These are phyloP conservation scores for Boletus tylopilopsis DNA, from an alignment of 768 basidiomycete genomes.

Conservation along the genomic window DNA sequence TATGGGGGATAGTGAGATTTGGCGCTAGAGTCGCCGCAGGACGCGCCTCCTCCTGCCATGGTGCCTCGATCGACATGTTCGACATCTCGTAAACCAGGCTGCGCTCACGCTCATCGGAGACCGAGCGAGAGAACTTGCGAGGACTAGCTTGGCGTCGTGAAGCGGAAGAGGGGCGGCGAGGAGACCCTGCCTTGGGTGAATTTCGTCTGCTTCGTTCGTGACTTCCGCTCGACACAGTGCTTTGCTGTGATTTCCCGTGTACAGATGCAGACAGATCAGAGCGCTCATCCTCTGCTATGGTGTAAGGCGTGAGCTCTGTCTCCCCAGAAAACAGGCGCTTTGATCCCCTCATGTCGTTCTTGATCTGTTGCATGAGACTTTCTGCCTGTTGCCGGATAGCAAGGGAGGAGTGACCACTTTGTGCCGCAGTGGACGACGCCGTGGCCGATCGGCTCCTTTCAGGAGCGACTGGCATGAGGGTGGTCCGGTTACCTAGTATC, in stretches of 20 bases:
- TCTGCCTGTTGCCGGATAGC: slow-evolving; percentile 75
- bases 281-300: slow-evolving; percentile 15
- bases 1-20: slow-evolving; percentile 20
- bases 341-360: slow-evolving; percentile 63
- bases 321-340: slow-evolving; percentile 72
- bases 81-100: slow-evolving; percentile 40
- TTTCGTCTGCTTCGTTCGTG: slow-evolving; percentile 27
- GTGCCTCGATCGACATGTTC: slow-evolving; percentile 41
- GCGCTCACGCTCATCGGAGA: slow-evolving; percentile 41
- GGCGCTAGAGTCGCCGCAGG: slow-evolving; percentile 7
- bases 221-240: slow-evolving; percentile 26
- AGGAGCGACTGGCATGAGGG: slow-evolving; percentile 9
- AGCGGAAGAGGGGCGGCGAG: slow-evolving; percentile 33
- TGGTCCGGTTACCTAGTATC: slow-evolving; percentile 9
- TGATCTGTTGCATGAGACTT: slow-evolving; percentile 82
- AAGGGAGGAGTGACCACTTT: slow-evolving; percentile 52
- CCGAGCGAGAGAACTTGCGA: slow-evolving; percentile 37
- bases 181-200: slow-evolving; percentile 23
- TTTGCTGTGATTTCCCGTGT: slow-evolving; percentile 22
- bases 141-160: slow-evolving; percentile 42
- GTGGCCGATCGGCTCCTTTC: slow-evolving; percentile 23
- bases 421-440: slow-evolving; percentile 29
- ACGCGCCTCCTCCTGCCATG: slow-evolving; percentile 27
- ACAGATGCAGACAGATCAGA: slow-evolving; percentile 11
- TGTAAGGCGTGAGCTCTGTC: slow-evolving; percentile 49